A percentile compares a stretch with the other conserved stretches of the same genome.
phyloP scores from a whole-genome alignment of 2,329 filamentous ascomycete genomes.

The Harringtonia aguacate region DNA sequence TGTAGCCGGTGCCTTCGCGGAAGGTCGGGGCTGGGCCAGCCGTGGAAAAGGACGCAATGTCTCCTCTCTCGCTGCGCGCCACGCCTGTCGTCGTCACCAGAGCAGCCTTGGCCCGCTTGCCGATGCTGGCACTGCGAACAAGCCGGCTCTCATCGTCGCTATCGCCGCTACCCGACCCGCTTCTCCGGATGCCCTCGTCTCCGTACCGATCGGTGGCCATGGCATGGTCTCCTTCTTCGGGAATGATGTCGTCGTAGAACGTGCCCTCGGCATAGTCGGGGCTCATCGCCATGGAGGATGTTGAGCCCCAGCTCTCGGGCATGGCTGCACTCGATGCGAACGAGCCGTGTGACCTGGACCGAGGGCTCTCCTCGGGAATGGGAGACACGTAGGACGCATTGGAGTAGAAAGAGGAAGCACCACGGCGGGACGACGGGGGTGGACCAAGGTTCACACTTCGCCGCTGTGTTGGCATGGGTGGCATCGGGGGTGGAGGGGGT shows the following conservation, averaged over 20 bases:
- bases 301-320: slow-evolving; percentile 53
- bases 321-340: slow-evolving; percentile 65
- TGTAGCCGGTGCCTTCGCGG: slow-evolving; percentile 31
- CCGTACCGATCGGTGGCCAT: slow-evolving; percentile 33
- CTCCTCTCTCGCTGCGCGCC: slow-evolving; percentile 1
- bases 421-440: slow-evolving; percentile 48
- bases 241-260: slow-evolving; percentile 34
- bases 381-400: slow-evolving; percentile 59
- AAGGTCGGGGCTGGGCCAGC: slow-evolving; percentile 29
- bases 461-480: slow-evolving; percentile 17
- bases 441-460: slow-evolving; percentile 46
- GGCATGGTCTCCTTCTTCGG: slow-evolving; percentile 31
- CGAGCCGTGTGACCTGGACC: slow-evolving; percentile 48
- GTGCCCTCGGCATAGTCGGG: slow-evolving; percentile 31
- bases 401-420: slow-evolving; percentile 55
- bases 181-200: slow-evolving; percentile 28
- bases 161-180: slow-evolving; percentile 21
- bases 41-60: slow-evolving; percentile 20
- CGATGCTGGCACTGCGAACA: slow-evolving; percentile 51
- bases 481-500: slow-evolving; percentile 13
- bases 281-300: slow-evolving; percentile 30
- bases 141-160: slow-evolving; percentile 45
- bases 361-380: slow-evolving; percentile 60
- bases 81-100: slow-evolving; percentile 33
- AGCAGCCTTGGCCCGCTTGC: slow-evolving; percentile 47